These are phyloP conservation scores for Stylosanthes scabra DNA, from an alignment of 331 rosid species.

Conservation along the genomic window DNA sequence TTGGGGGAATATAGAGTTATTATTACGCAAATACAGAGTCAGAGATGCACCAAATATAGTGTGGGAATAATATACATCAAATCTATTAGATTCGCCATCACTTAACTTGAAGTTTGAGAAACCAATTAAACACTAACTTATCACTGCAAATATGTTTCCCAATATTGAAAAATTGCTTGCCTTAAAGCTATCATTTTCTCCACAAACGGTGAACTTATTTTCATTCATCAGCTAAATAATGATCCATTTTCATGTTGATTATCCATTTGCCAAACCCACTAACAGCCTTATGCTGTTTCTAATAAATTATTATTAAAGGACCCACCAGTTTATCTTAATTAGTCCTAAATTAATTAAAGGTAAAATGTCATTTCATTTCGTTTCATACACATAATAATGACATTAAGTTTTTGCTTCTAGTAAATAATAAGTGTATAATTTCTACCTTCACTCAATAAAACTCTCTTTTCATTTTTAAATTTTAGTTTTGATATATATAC, in stretches of 20 bases:
- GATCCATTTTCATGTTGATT: conserved; percentile 22
- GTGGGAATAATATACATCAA: neutral
- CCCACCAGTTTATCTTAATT: neutral
- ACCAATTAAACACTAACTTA: neutral
- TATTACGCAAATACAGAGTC: neutral
- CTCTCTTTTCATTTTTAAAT: neutral
- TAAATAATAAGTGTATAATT: neutral
- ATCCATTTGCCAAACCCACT: neutral
- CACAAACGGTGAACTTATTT: conserved; percentile 25
- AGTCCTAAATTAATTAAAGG: neutral
- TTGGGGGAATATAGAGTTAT: conserved; percentile 1
- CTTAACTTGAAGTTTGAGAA: neutral
- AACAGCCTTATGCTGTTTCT: neutral
- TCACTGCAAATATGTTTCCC: neutral
- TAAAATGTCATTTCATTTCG: neutral
- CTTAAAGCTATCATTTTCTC: conserved; percentile 37
- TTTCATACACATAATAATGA: neutral
- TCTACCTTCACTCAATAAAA: neutral
- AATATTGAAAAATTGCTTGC: conserved; percentile 12
- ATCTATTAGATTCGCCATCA: neutral
- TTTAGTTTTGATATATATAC: neutral
- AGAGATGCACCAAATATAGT: neutral
- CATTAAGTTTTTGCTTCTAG: conserved; percentile 1
- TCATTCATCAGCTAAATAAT: conserved; percentile 17
- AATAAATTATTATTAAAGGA: neutral